A percentile compares a stretch with the other conserved stretches of the same genome.
Conservation (phyloP, 805 yeast species). For the Henningerozyma blattae region DNA sequence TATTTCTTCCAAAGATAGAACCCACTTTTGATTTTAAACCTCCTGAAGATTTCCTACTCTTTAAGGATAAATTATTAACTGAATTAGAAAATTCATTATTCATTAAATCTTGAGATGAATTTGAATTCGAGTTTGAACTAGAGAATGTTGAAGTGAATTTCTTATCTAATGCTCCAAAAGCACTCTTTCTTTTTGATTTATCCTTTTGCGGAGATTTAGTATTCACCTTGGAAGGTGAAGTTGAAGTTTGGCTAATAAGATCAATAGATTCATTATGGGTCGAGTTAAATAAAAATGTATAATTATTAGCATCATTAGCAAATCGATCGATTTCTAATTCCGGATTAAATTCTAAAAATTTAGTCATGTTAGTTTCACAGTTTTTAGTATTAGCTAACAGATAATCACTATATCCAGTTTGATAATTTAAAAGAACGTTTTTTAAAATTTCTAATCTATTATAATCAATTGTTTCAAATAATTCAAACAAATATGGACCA, state of each 20-base stretch:
- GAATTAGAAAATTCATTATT: constrained; percentile 21
- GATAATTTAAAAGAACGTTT: constrained; percentile 52
- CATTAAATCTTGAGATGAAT: constrained; percentile 16
- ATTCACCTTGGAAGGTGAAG: neutral
- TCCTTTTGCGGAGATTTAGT: neutral
- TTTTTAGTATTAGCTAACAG: constrained; percentile 32
- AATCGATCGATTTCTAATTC: constrained; percentile 46
- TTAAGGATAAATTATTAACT: constrained; percentile 18
- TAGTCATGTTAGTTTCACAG: constrained; percentile 57
- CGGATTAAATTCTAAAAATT: constrained; percentile 52
- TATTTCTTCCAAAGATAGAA: constrained; percentile 59
- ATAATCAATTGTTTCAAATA: constrained; percentile 62
- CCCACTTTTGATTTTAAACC: constrained; percentile 61
- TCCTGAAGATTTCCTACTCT: constrained; percentile 23
- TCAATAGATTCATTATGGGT: neutral
- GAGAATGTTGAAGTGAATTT: constrained; percentile 20
- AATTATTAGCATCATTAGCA: constrained; percentile 30
- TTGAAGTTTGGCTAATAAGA: neutral
- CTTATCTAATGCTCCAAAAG: constrained; percentile 17
- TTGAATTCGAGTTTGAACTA: constrained; percentile 14
- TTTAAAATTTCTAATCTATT: constrained; percentile 51
- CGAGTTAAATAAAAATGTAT: constrained; percentile 11
- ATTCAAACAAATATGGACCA: constrained; percentile 67
- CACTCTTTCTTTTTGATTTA: constrained; percentile 18
- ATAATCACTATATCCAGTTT: constrained; percentile 47